A percentile compares a stretch with the other conserved stretches of the same genome.
These are phyloP conservation scores for Cyphellophora attinorum DNA, from an alignment of 2,329 filamentous ascomycete species.

Conservation along the genomic window DNA sequence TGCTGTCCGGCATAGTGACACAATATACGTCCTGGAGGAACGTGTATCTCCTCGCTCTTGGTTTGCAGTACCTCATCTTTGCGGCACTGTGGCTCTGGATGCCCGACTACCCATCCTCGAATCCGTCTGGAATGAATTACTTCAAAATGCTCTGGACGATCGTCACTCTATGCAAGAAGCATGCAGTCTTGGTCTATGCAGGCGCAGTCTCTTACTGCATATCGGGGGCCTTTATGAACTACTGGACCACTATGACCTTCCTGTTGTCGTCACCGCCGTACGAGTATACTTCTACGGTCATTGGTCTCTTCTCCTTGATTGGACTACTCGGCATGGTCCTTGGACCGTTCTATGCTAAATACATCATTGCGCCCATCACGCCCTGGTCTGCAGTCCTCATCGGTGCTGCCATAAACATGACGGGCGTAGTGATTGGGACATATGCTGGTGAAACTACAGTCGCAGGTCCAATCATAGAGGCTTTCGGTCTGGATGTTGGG, in stretches of 20 bases:
- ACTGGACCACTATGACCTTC: constrained; percentile 73
- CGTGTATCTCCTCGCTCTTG: constrained; percentile 71
- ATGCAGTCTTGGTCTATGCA: constrained; percentile 62
- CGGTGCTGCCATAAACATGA: constrained; percentile 48
- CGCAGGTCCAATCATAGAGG: constrained; percentile 64
- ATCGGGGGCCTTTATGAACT: constrained; percentile 53
- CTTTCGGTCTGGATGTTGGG: constrained; percentile 60
- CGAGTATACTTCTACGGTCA: constrained; percentile 54
- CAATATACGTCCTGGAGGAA: constrained; percentile 66
- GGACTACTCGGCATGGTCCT: constrained; percentile 60
- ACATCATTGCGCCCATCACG: constrained; percentile 56
- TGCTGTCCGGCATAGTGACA: constrained; percentile 65
- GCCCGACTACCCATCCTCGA: constrained; percentile 72
- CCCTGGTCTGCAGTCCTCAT: constrained; percentile 59
- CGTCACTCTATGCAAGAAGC: constrained; percentile 49
- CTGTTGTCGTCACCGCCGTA: constrained; percentile 63
- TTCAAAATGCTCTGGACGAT: constrained; percentile 55
- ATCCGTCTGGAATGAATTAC: constrained; percentile 42
- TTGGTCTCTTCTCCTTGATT: constrained; percentile 71
- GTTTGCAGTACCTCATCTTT: constrained; percentile 59
- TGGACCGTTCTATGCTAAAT: constrained; percentile 59
- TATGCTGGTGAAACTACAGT: constrained; percentile 41
- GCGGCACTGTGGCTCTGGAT: constrained; percentile 60
- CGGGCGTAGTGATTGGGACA: constrained; percentile 28
- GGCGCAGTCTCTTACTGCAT: constrained; percentile 57